A percentile compares a stretch with the other conserved stretches of the same genome.
Conservation (phyloP, 2,329 filamentous ascomycete species). For the Calonectria henricotiae region DNA sequence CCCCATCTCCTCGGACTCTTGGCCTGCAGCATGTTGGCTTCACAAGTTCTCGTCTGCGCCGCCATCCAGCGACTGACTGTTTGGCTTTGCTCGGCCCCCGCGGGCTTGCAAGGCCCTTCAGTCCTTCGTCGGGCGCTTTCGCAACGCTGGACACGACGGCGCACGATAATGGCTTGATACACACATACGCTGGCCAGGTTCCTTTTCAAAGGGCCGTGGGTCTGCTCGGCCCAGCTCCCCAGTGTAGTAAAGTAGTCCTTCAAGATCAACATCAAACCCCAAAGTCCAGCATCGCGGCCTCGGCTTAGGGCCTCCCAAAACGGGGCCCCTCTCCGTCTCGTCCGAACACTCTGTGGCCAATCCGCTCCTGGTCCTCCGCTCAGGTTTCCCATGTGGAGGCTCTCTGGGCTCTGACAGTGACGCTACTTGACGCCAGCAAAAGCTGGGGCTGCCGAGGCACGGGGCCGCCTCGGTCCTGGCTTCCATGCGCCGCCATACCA, state of each 20-base stretch:
- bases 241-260: slow-evolving; percentile 24
- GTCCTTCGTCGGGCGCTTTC: background rate
- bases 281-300: slow-evolving; percentile 42
- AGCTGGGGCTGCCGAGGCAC: slow-evolving; percentile 55
- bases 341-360: slow-evolving; percentile 30
- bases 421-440: slow-evolving; percentile 43
- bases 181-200: background rate
- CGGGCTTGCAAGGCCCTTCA: background rate
- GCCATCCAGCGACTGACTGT: background rate
- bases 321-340: slow-evolving; percentile 35
- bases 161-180: slow-evolving; percentile 9
- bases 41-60: background rate
- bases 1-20: slow-evolving; percentile 30
- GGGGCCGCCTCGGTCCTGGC: slow-evolving; percentile 50
- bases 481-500: slow-evolving; percentile 35
- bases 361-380: slow-evolving; percentile 1
- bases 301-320: slow-evolving; percentile 46
- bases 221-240: slow-evolving; percentile 27
- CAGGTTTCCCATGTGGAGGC: slow-evolving; percentile 25
- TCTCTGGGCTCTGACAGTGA: slow-evolving; percentile 33
- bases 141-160: slow-evolving; percentile 1
- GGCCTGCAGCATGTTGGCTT: slow-evolving; percentile 16
- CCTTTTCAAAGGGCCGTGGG: slow-evolving; percentile 8
- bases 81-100: slow-evolving; percentile 5
- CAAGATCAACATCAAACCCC: slow-evolving; percentile 27